phyloP scores from a whole-genome alignment of 108 stramenopile genomes.

The Pelagomonas calceolata region DNA sequence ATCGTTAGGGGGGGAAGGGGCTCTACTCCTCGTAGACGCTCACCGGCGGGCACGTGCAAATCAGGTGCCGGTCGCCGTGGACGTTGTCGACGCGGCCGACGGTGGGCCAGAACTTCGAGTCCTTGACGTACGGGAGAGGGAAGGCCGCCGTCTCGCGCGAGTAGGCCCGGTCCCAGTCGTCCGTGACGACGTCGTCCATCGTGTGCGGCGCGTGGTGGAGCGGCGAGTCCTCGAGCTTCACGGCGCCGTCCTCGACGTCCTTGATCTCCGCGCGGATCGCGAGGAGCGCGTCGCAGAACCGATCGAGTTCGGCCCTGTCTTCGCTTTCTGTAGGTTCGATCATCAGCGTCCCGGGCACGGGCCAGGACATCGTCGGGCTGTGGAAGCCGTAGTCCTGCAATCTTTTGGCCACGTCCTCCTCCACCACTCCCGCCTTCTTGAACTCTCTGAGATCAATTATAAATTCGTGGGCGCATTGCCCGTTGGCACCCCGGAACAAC shows the following conservation, averaged over 20 bases:
- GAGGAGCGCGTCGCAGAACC: conserved; percentile 95
- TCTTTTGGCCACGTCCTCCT: conserved; percentile 94
- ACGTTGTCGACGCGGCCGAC: conserved; percentile 95
- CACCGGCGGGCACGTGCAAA: conserved; percentile 85
- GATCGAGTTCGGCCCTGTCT: conserved; percentile 90
- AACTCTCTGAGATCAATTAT: conserved; percentile 91
- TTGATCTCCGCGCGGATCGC: conserved; percentile 92
- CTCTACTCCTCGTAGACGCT: too few species aligned
- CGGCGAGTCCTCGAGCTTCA: conserved; percentile 75
- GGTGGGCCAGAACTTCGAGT: conserved; percentile 96
- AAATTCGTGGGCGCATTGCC: conserved; percentile 98
- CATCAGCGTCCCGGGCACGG: conserved; percentile 96
- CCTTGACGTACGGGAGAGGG: conserved; percentile 84
- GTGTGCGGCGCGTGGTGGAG: conserved; percentile 93
- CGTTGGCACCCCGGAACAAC: conserved; percentile 78
- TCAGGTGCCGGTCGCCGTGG: conserved; percentile 90
- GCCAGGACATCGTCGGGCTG: conserved; percentile 98
- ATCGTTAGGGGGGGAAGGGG: too few species aligned
- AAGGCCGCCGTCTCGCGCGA: conserved; percentile 72
- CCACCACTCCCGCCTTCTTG: conserved; percentile 79
- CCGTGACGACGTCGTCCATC: conserved; percentile 61
- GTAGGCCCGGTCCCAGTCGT: conserved; percentile 83
- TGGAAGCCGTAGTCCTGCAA: conserved; percentile 98
- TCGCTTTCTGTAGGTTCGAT: conserved; percentile 97
- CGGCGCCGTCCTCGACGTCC: conserved; percentile 75